phyloP scores from a whole-genome alignment of 2,329 filamentous ascomycete genomes.

The Escovopsis sp. region DNA sequence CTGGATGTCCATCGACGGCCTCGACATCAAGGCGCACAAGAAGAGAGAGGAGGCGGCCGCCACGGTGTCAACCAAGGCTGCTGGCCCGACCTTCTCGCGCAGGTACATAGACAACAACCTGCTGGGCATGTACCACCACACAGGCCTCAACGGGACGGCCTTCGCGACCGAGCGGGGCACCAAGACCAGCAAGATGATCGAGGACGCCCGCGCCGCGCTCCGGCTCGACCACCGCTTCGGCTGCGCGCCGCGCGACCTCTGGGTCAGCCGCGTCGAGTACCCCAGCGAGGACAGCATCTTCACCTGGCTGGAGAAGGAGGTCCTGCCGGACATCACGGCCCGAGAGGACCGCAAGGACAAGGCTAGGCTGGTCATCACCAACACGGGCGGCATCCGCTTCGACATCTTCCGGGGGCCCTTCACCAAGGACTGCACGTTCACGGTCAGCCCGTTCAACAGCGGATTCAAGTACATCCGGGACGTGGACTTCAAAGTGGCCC shows the following conservation, averaged over 20 bases:
- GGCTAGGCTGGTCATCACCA: conserved; percentile 60
- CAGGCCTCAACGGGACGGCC: conserved; percentile 49
- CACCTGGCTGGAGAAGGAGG: conserved; percentile 59
- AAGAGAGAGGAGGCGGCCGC: conserved; percentile 8
- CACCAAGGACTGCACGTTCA: conserved; percentile 72
- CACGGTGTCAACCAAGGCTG: conserved; percentile 17
- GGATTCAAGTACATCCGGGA: conserved; percentile 62
- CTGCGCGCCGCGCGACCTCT: conserved; percentile 68
- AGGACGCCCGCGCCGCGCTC: conserved; percentile 51
- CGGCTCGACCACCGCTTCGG: conserved; percentile 60
- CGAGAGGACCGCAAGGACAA: conserved; percentile 41
- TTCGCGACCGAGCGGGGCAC: conserved; percentile 65
- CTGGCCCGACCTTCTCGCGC: conserved; percentile 47
- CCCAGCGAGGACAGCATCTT: conserved; percentile 63
- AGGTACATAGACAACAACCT: conserved; percentile 93
- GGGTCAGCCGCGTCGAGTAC: conserved; percentile 68
- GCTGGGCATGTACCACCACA: conserved; percentile 69
- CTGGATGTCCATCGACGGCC: conserved; percentile 72
- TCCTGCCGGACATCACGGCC: conserved; percentile 53
- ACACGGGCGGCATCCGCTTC: conserved; percentile 85
- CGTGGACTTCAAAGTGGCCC: conserved; percentile 64
- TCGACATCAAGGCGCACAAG: conserved; percentile 18
- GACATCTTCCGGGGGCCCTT: conserved; percentile 90
- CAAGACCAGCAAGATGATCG: conserved; percentile 56
- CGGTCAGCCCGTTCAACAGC: conserved; percentile 78